phyloP scores from a whole-genome alignment of 768 basidiomycete species.

The Podaxis pistillaris region DNA sequence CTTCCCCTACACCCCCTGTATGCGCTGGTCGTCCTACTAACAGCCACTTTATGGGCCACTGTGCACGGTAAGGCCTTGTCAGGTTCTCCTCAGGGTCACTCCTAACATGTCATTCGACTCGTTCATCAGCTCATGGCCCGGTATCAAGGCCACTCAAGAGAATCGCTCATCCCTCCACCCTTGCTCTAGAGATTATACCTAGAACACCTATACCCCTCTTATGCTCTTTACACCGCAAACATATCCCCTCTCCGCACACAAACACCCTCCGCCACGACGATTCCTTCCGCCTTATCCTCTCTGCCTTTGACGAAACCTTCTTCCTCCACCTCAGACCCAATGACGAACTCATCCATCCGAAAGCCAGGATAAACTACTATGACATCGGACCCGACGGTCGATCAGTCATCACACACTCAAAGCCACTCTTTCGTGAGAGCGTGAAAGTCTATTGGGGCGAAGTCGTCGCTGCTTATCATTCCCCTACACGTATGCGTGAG shows the following conservation, averaged over 20 bases:
- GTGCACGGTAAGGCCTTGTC: slow-evolving; percentile 29
- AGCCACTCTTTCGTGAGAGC: slow-evolving; percentile 60
- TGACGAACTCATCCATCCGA: slow-evolving; percentile 74
- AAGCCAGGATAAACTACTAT: slow-evolving; percentile 70
- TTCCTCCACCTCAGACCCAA: slow-evolving; percentile 78
- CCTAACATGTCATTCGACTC: background rate
- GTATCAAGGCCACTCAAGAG: slow-evolving; percentile 47
- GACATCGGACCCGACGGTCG: slow-evolving; percentile 48
- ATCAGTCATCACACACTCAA: slow-evolving; percentile 48
- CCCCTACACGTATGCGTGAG: slow-evolving; percentile 55
- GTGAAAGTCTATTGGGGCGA: slow-evolving; percentile 76
- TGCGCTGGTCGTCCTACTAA: slow-evolving; percentile 47
- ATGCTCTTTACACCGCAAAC: slow-evolving; percentile 29
- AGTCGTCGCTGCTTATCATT: slow-evolving; percentile 59
- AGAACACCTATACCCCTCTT: slow-evolving; percentile 29
- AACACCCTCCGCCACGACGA: slow-evolving; percentile 63
- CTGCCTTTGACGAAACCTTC: slow-evolving; percentile 64
- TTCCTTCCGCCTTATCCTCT: slow-evolving; percentile 65
- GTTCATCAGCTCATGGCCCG: slow-evolving; percentile 44
- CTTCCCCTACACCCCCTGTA: slow-evolving; percentile 27
- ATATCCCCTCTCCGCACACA: slow-evolving; percentile 32
- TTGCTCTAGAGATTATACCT: slow-evolving; percentile 57
- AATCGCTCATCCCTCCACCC: slow-evolving; percentile 47
- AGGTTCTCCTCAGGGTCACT: background rate
- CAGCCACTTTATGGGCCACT: slow-evolving; percentile 25